Evolutionary conservation across 345 rosid species (phyloP).

Genomic region (Cardamine resedifolia): DNA sequence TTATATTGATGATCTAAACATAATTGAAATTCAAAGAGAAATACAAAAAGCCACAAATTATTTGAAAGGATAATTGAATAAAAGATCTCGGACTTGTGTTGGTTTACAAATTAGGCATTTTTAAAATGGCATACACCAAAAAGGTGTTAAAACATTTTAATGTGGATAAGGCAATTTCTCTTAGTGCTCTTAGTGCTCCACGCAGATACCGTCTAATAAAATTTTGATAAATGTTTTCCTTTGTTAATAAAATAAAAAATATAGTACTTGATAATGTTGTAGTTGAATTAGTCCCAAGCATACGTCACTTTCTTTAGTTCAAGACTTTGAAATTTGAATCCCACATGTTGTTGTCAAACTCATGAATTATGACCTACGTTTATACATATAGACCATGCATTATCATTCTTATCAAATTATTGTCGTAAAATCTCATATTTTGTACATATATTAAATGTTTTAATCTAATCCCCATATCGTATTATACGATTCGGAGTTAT

Average conservation of each 20-base stretch:
- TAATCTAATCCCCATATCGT: background rate
- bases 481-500: background rate
- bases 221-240: background rate
- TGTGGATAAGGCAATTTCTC: too few species aligned
- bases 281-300: slow-evolving; percentile 18
- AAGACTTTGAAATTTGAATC: slow-evolving; percentile 28
- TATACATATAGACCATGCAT: slow-evolving; percentile 19
- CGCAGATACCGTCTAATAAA: background rate
- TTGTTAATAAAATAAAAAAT: too few species aligned
- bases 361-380: slow-evolving; percentile 7
- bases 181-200: too few species aligned
- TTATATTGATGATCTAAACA: too few species aligned
- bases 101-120: too few species aligned
- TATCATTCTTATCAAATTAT: slow-evolving; percentile 1
- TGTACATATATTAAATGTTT: background rate
- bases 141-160: too few species aligned
- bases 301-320: slow-evolving; percentile 23
- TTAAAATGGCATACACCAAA: too few species aligned
- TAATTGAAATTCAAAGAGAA: too few species aligned
- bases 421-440: slow-evolving; percentile 12
- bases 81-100: too few species aligned
- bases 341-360: slow-evolving; percentile 29
- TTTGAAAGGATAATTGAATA: too few species aligned
- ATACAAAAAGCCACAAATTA: too few species aligned
- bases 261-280: slow-evolving; percentile 12